A percentile compares a stretch with the other conserved stretches of the same genome.
phyloP scores from a whole-genome alignment of 306 rosid genomes.

The Vachellia collinsii region DNA sequence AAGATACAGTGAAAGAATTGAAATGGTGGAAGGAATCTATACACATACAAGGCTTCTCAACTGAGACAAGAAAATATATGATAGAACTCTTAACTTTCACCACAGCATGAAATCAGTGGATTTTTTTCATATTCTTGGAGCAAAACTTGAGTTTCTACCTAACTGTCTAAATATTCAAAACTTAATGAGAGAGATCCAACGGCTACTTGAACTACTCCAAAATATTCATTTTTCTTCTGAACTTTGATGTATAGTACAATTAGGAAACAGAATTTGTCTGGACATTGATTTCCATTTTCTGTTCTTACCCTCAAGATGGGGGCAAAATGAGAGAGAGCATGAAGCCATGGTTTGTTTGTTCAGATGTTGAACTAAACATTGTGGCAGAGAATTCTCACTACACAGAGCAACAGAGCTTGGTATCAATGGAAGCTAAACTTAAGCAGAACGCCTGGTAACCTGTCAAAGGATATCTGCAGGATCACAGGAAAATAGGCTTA shows the following conservation, averaged over 20 bases:
- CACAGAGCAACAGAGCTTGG: slow-evolving; percentile 82
- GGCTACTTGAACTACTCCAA: slow-evolving; percentile 10
- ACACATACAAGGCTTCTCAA: neutral
- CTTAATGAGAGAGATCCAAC: neutral
- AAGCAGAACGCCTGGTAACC: slow-evolving; percentile 97
- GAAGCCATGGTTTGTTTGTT: slow-evolving; percentile 50
- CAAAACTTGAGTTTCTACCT: slow-evolving; percentile 1
- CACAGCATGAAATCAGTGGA: neutral
- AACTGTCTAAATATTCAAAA: neutral
- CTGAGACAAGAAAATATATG: neutral
- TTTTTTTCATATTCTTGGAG: neutral
- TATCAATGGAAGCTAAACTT: slow-evolving; percentile 84
- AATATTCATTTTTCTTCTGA: slow-evolving; percentile 19
- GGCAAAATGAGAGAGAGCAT: neutral
- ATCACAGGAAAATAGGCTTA: slow-evolving; percentile 25
- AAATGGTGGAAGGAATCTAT: neutral
- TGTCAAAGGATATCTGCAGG: slow-evolving; percentile 87
- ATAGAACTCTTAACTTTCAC: neutral
- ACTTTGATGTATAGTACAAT: neutral
- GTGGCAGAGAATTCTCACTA: slow-evolving; percentile 36
- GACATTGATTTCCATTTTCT: neutral
- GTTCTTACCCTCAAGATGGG: neutral
- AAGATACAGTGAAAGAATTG: neutral
- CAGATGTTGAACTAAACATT: slow-evolving; percentile 60
- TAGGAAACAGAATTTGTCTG: neutral